phyloP scores from a whole-genome alignment of 2,329 filamentous ascomycete genomes.

The Rhexocercosporidium sp. region DNA sequence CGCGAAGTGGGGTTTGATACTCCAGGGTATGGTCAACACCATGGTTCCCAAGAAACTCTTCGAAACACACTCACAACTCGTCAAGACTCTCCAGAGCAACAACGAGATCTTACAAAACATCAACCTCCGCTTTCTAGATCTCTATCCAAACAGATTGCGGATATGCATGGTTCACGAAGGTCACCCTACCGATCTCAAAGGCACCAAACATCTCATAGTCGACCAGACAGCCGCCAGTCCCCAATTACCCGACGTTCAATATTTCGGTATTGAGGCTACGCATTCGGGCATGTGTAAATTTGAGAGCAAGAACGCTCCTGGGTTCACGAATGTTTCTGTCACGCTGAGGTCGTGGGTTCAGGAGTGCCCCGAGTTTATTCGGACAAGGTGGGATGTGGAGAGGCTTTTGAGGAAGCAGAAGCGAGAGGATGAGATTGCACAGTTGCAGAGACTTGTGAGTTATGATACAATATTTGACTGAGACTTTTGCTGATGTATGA shows the following conservation, averaged over 20 bases:
- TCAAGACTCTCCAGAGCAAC: slow-evolving; percentile 73
- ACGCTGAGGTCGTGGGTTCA: slow-evolving; percentile 40
- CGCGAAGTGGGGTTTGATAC: slow-evolving; percentile 68
- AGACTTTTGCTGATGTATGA: background rate
- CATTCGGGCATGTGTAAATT: slow-evolving; percentile 78
- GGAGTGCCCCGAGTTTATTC: slow-evolving; percentile 26
- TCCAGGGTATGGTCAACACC: slow-evolving; percentile 71
- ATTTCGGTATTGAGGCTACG: slow-evolving; percentile 77
- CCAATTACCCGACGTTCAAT: slow-evolving; percentile 69
- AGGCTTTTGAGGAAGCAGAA: slow-evolving; percentile 31
- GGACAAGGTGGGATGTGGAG: slow-evolving; percentile 35
- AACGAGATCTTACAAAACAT: slow-evolving; percentile 78
- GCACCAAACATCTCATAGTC: slow-evolving; percentile 67
- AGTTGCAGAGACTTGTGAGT: slow-evolving; percentile 36
- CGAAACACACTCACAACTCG: slow-evolving; percentile 69
- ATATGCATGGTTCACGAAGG: slow-evolving; percentile 80
- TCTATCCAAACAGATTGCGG: slow-evolving; percentile 55
- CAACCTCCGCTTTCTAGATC: slow-evolving; percentile 73
- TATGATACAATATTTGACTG: background rate
- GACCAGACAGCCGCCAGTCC: slow-evolving; percentile 73
- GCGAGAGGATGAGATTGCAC: slow-evolving; percentile 34
- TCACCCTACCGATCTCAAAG: slow-evolving; percentile 71
- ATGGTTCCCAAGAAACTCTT: slow-evolving; percentile 70
- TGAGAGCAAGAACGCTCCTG: slow-evolving; percentile 64
- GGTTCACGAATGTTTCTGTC: slow-evolving; percentile 51